Evolutionary conservation across 768 basidiomycete genomes (phyloP).

Genomic region (Podaxis sp.): DNA sequence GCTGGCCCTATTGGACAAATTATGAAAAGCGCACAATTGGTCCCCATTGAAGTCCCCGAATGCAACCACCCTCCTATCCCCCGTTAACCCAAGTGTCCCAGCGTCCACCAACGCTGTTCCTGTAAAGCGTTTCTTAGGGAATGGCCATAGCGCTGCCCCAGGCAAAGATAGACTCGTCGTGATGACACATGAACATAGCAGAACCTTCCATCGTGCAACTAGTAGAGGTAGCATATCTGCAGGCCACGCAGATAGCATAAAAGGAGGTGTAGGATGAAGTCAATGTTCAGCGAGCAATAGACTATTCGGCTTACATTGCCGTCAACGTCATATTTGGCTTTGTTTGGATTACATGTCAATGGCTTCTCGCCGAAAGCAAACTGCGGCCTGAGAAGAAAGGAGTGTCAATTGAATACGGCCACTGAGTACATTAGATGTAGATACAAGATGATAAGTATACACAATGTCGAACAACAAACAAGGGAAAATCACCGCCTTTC

Average conservation of each 20-base stretch:
- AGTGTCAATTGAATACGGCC: background rate
- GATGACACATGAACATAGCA: constrained; percentile 2
- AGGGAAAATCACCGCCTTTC: constrained; percentile 60
- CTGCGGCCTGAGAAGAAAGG: background rate
- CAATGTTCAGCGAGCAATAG: background rate
- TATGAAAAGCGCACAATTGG: constrained; percentile 70
- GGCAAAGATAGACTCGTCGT: background rate
- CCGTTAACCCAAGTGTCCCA: constrained; percentile 74
- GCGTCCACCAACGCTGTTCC: constrained; percentile 79
- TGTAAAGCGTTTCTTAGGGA: constrained; percentile 80
- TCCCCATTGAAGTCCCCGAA: constrained; percentile 97
- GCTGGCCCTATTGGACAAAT: background rate
- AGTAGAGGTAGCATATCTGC: background rate
- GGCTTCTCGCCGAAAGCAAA: background rate
- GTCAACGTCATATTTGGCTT: constrained; percentile 1
- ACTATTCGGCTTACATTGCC: background rate
- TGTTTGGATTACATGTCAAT: background rate
- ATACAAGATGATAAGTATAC: background rate
- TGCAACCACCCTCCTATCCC: constrained; percentile 75
- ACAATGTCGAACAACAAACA: background rate
- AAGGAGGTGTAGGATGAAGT: background rate
- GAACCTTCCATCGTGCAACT: background rate
- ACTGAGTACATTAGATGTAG: background rate
- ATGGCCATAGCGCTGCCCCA: constrained; percentile 60
- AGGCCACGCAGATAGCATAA: constrained; percentile 1